Percentiles rank a stretch among this genome's conserved stretches.
Evolutionary conservation across 352 stramenopile species (phyloP).

Genomic region (Phytophthora vignae): DNA sequence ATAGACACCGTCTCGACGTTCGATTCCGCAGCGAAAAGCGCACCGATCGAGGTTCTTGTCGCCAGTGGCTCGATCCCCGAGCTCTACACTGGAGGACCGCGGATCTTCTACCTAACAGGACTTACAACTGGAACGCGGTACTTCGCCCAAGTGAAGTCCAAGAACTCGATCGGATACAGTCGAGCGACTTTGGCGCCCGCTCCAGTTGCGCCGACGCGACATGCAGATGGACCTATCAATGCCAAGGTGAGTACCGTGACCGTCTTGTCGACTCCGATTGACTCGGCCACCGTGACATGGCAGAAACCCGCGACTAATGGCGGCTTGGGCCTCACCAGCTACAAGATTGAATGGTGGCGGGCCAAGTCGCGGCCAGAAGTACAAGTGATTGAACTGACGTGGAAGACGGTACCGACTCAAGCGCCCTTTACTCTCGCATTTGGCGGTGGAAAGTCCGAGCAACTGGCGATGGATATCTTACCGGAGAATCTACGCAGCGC

Average conservation of each 20-base stretch:
- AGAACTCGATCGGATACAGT: constrained; percentile 74
- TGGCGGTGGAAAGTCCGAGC: constrained; percentile 66
- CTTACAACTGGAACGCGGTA: constrained; percentile 82
- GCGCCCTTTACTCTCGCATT: constrained; percentile 82
- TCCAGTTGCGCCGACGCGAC: constrained; percentile 60
- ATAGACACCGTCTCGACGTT: constrained; percentile 81
- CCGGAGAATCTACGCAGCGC: constrained; percentile 84
- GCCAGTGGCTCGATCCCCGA: constrained; percentile 40
- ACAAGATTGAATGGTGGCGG: constrained; percentile 88
- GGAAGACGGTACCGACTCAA: constrained; percentile 60
- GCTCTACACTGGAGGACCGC: constrained; percentile 65
- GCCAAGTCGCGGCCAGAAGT: constrained; percentile 61
- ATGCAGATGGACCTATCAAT: constrained; percentile 54
- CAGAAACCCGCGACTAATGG: constrained; percentile 64
- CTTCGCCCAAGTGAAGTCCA: constrained; percentile 87
- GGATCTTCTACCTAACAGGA: constrained; percentile 73
- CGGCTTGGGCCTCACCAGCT: constrained; percentile 73
- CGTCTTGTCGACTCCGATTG: constrained; percentile 55
- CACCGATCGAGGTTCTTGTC: constrained; percentile 50
- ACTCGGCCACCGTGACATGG: constrained; percentile 74
- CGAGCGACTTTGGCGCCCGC: constrained; percentile 68
- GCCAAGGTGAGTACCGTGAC: constrained; percentile 71
- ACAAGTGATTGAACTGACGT: constrained; percentile 90
- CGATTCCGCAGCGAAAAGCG: constrained; percentile 56
- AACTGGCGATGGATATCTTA: constrained; percentile 77